Base-by-base conservation (phyloP, 768 basidiomycete genomes). In the Kwoniella sp. region DNA sequence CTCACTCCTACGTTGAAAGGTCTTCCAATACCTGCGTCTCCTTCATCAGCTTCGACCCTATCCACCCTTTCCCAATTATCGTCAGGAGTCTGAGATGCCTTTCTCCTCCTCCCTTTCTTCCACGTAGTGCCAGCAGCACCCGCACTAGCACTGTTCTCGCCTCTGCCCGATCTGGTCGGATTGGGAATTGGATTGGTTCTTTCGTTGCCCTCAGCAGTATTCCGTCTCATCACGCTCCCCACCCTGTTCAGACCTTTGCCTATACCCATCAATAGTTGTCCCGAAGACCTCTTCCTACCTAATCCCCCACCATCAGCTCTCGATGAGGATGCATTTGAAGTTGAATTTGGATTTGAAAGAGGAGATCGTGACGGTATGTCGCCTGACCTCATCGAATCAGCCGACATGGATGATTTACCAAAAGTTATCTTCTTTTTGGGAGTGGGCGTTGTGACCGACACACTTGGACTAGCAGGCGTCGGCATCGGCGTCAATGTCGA, bases 1-100 rank as follows among this genome's bases (percentile, higher is more conserved):
- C 72, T 60, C 55, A 76, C 74, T 26, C 55, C 67, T 26, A 73
- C 63, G 22, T 73, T 70, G 60, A 70, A 76, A 1, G 74, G 74
- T 37, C 60, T 33, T 8, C 67, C 66, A 7, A 76, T 72, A 1
- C 67, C 69, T n/a, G 27, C 58, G 55, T 76, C 74, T 13, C 71
- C 74, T 8, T 58, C 48, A 30, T 58, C 62, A 13, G 21, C 64
- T 15, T 33, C 40, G 15, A 52, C 25, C 25, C 24, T 15, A 27
- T 56, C 52, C 8, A 54, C 55, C 25, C 61, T 57, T 29, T 65
- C 65, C 21, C 62, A 52, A 2, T 54, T 66, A 9, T 68, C 65
- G 2, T 44, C 33, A 27, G 58, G 17, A 0, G 27, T 36, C 15
- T 60, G 57, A n/a, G 47, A 52, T 9, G 33, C 49, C 17, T 65